Evolutionary conservation across 2,329 filamentous ascomycete genomes (phyloP), one percentile per base, ranked within the genome.

Genomic region (Sporothrix globosa): DNA sequence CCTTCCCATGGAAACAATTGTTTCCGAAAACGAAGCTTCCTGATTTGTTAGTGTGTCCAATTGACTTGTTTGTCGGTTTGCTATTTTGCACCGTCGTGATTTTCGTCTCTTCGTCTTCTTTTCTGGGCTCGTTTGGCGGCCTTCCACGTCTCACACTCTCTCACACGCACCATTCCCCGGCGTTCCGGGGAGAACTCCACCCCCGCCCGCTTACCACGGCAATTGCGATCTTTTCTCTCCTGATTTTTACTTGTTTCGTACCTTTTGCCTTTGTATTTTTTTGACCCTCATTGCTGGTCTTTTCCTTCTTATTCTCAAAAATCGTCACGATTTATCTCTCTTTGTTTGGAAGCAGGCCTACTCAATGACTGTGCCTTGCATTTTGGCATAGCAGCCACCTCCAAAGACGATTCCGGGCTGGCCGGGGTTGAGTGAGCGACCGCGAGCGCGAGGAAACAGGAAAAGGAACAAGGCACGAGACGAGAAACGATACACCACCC

Each of bases 371-470:
- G 48, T 30, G 66, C 24, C 21, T 48, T 48, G 24, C 53, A 58
- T n/a, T n/a, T 34, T 14, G 34, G 63, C 21, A 44, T 67, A 54
- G 34, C 65, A 50, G 52, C 52, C 66, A 68, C 46, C n/a, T 53
- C 27, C 27, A 50, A 65, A 34, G 21, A 50, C 44, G 66, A 54
- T 48, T 61, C 44, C 67, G 67, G 54, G 54, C 27, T 34, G 54
- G 54, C 67, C 46, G 67, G 53, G 21, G 50, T 60, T 68, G 52
- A 30, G 65, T 67, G 52, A 56, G 66, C 52, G 52, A 68, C 66
- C 4, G 41, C 14, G 52, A 52, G 52, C 39, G 53, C 66, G 52
- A 46, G 52, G 48, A 34, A 48, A 5, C 24, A 60, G 7, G 7
- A 34, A 44, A 44, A 17, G n/a, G 67, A 21, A 56, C 19, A 48